A percentile compares a stretch with the other conserved stretches of the same genome.
phyloP scores from a whole-genome alignment of 1,284 basidiomycete genomes.

The Hypsizygus ulmarius region DNA sequence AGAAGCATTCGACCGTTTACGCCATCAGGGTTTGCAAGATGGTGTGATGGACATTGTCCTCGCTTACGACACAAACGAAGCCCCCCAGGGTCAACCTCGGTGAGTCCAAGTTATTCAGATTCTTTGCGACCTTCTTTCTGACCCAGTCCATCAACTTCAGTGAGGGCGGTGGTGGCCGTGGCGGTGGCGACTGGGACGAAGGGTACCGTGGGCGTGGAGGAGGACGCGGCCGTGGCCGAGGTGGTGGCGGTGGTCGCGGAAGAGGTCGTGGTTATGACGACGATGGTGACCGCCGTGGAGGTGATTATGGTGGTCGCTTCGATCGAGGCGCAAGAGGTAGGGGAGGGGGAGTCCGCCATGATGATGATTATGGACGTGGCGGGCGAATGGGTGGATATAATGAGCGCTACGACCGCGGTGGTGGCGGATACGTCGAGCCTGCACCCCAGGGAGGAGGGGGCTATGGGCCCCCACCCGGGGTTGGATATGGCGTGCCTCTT shows the following conservation, averaged over 20 bases:
- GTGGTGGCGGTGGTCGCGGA: constrained; percentile 31
- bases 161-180: constrained; percentile 20
- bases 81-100: constrained; percentile 27
- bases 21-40: constrained; percentile 77
- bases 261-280: constrained; percentile 32
- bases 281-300: constrained; percentile 33
- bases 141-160: constrained; percentile 1
- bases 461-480: constrained; percentile 30
- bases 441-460: constrained; percentile 35
- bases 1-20: constrained; percentile 77
- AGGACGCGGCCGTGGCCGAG: constrained; percentile 33
- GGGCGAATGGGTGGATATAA: constrained; percentile 28
- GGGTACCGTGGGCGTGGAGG: constrained; percentile 38
- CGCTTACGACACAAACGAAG: constrained; percentile 72
- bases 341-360: constrained; percentile 39
- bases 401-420: constrained; percentile 45
- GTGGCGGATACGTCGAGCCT: constrained; percentile 49
- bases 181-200: constrained; percentile 50
- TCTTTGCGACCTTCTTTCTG: not conserved
- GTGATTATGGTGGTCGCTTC: constrained; percentile 38
- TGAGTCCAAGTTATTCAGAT: constrained; percentile 27
- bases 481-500: constrained; percentile 31
- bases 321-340: constrained; percentile 34
- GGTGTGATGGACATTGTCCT: constrained; percentile 86
- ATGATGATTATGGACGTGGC: constrained; percentile 34